Evolutionary conservation across 179 eudicot species (phyloP), one percentile per base, ranked within the genome.

Genomic region (Sideroxylon spinosum): DNA sequence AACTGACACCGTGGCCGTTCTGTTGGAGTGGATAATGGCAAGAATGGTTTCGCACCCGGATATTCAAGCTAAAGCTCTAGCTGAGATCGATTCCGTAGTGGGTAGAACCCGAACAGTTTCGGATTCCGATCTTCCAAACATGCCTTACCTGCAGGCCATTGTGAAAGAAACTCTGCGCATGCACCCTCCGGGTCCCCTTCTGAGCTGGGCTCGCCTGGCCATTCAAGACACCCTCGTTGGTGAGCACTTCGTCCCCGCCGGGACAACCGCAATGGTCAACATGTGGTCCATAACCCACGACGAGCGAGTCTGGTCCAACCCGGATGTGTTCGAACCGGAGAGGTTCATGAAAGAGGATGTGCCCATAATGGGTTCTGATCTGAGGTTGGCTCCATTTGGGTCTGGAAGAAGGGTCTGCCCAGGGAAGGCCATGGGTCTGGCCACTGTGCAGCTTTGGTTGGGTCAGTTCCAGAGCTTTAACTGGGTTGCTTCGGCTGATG

Each of bases 241-340:
- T 0, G 79, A 83, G 2, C 90, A 90, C 77, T 85, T 86, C 67
- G 78, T 92, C 70, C 94, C 94, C 0, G 94, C 93, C 0, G 94
- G 97, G 2, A 90, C 97, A 0, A 92, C 94, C 0, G 97, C 97
- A 9, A 92, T 92, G 91, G 97, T 92, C 2, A 92, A 90, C 93
- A 92, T 92, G 97, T 90, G 89, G 90, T 90, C 97, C 68, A 92
- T 92, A 78, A 86, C 94, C 49, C 93, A 90, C 29, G 90, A 90
- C 37, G 89, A 85, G 25, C 50, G 63, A 6, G 74, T 90, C 0
- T 92, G 94, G 97, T 1, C 89, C 4, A 78, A 89, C 60, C 89
- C 94, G 0, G 75, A 85, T 4, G 82, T 66, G 49, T 92, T 92
- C 77, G 50, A 85, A 55, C 97, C 97, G 0, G 88, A 88, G 37